A percentile compares a stretch with the other conserved stretches of the same genome.
Evolutionary conservation across 106 monocot species (phyloP).

Genomic region (Xerophyta viscosa): DNA sequence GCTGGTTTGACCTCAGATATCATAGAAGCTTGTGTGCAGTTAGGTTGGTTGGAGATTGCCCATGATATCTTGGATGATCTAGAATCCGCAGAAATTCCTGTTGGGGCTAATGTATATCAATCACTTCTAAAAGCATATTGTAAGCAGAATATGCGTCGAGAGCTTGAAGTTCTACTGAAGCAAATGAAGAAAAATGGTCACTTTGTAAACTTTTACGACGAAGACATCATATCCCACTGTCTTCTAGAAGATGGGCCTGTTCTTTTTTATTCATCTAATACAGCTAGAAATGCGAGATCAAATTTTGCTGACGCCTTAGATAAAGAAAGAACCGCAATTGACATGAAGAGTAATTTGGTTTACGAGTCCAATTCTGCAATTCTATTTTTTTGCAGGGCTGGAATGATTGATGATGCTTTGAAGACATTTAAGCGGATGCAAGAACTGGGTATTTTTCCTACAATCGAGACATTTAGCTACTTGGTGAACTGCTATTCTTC

Average conservation of each 20-base stretch:
- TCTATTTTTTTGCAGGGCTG: constrained; percentile 76
- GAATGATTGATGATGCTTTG: constrained; percentile 90
- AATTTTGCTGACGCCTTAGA: constrained; percentile 30
- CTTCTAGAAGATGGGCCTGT: constrained; percentile 2
- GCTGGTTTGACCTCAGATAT: constrained; percentile 31
- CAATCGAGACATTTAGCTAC: constrained; percentile 49
- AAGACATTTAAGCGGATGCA: constrained; percentile 64
- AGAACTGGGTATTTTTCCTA: constrained; percentile 48
- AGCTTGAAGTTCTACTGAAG: constrained; percentile 38
- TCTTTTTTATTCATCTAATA: background rate
- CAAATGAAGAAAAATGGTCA: constrained; percentile 42
- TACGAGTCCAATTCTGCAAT: constrained; percentile 78
- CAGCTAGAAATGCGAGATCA: constrained; percentile 11
- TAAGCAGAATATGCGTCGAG: constrained; percentile 24
- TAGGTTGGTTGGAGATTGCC: constrained; percentile 70
- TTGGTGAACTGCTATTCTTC: constrained; percentile 71
- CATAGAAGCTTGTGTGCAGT: constrained; percentile 51
- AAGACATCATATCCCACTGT: constrained; percentile 5
- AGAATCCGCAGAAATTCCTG: constrained; percentile 31
- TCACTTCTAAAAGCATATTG: constrained; percentile 51
- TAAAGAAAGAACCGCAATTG: constrained; percentile 26
- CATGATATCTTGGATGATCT: constrained; percentile 92
- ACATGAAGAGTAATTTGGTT: constrained; percentile 16
- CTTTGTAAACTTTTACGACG: constrained; percentile 18
- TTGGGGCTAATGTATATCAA: constrained; percentile 24